Conservation (phyloP, 345 rosid genomes). For the Reutealis trisperma region DNA sequence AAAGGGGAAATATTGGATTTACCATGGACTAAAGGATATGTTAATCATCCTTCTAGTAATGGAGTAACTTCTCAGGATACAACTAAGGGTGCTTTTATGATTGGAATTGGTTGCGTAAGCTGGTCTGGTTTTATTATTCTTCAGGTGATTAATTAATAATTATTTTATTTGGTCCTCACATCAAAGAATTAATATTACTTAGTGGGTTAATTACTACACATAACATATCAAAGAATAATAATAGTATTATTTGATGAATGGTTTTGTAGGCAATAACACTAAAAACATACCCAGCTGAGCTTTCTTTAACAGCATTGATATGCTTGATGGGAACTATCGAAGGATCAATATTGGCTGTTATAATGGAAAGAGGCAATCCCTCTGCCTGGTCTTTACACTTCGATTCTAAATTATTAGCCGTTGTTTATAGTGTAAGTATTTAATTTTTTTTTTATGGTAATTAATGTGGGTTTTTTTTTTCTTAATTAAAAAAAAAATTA, state of each 20-base stretch:
- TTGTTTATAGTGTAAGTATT: constrained; percentile 47
- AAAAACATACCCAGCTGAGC: constrained; percentile 66
- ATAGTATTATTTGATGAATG: too few relatives aligned
- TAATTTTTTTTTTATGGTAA: background rate
- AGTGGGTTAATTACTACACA: too few relatives aligned
- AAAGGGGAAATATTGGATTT: constrained; percentile 60
- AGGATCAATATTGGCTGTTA: constrained; percentile 48
- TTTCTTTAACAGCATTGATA: constrained; percentile 59
- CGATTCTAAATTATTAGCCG: constrained; percentile 43
- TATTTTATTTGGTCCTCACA: background rate
- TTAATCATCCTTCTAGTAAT: constrained; percentile 20
- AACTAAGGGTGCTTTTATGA: constrained; percentile 55
- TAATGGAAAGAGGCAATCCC: constrained; percentile 46
- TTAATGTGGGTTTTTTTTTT: background rate
- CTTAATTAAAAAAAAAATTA: too few relatives aligned
- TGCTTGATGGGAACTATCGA: constrained; percentile 59
- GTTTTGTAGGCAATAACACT: constrained; percentile 50
- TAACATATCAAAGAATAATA: too few relatives aligned
- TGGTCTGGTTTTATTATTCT: constrained; percentile 68
- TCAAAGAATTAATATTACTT: too few relatives aligned
- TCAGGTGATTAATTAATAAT: constrained; percentile 41
- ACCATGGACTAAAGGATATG: constrained; percentile 62
- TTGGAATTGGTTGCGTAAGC: constrained; percentile 48
- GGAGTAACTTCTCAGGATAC: constrained; percentile 34
- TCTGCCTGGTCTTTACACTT: constrained; percentile 53